Conservation (phyloP, 1,139 yeast genomes). For the Zygosaccharomyces sapae region DNA sequence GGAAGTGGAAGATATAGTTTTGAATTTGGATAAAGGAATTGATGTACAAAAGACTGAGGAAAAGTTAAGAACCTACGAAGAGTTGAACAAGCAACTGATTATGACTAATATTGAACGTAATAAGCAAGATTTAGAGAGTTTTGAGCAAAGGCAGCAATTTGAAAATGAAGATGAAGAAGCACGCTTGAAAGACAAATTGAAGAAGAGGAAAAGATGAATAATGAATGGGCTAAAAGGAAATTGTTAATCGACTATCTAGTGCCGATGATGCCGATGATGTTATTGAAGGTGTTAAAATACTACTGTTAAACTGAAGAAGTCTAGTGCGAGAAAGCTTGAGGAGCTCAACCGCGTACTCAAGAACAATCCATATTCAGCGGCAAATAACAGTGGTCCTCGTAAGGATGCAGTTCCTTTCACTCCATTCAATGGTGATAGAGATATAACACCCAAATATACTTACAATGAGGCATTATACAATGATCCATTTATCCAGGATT, state of each 20-base stretch:
- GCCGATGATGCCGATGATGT: conserved; percentile 48
- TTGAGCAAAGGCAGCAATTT: conserved; percentile 49
- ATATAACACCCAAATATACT: conserved; percentile 43
- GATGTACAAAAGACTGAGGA: conserved; percentile 72
- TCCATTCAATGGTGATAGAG: conserved; percentile 89
- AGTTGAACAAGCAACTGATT: conserved; percentile 69
- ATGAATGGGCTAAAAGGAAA: conserved; percentile 61
- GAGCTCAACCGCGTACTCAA: conserved; percentile 49
- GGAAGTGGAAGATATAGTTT: conserved; percentile 74
- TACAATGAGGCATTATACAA: conserved; percentile 45
- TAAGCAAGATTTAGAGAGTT: conserved; percentile 60
- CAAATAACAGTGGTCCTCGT: conserved; percentile 19
- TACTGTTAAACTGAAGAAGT: conserved; percentile 57
- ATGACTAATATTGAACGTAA: conserved; percentile 68
- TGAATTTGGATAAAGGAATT: conserved; percentile 65
- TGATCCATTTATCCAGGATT: conserved; percentile 58
- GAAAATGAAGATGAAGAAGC: conserved; percentile 59
- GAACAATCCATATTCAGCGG: conserved; percentile 34
- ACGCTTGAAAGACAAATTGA: conserved; percentile 65
- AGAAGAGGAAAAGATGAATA: conserved; percentile 60
- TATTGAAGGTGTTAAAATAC: conserved; percentile 51
- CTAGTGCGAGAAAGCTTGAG: conserved; percentile 61
- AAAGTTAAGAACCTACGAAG: conserved; percentile 66
- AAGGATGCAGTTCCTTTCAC: conserved; percentile 61
- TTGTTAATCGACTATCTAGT: conserved; percentile 61